A percentile compares a stretch with the other conserved stretches of the same genome.
phyloP scores from a whole-genome alignment of 352 stramenopile species.

The Phytopythium oedochilum region DNA sequence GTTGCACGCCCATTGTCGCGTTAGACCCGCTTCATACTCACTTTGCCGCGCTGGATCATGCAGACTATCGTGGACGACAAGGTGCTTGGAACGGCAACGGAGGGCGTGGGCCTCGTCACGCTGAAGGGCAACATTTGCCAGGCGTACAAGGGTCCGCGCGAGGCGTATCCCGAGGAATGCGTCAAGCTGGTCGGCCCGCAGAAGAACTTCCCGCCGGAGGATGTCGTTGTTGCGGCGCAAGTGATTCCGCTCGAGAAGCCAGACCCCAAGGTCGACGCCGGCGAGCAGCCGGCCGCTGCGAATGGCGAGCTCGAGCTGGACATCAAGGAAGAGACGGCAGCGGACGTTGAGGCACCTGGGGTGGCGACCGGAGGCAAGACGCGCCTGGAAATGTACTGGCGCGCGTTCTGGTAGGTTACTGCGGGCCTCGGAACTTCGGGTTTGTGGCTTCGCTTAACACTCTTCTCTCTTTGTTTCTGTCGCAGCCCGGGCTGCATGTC shows the following conservation, averaged over 20 bases:
- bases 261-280: slow-evolving; percentile 1
- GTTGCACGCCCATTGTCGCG: neutral
- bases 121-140: slow-evolving; percentile 56
- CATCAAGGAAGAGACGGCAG: slow-evolving; percentile 26
- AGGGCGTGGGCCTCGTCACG: slow-evolving; percentile 56
- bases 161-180: slow-evolving; percentile 57
- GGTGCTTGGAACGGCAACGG: slow-evolving; percentile 48
- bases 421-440: neutral
- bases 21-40: neutral
- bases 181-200: slow-evolving; percentile 48
- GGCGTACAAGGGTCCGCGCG: slow-evolving; percentile 60
- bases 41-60: slow-evolving; percentile 1
- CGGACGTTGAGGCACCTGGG: slow-evolving; percentile 9
- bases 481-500: slow-evolving; percentile 62
- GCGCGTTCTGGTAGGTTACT: slow-evolving; percentile 68
- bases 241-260: slow-evolving; percentile 1
- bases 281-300: slow-evolving; percentile 2
- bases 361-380: slow-evolving; percentile 31
- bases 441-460: neutral
- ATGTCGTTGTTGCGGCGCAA: slow-evolving; percentile 11
- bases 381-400: slow-evolving; percentile 71
- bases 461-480: neutral
- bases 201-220: slow-evolving; percentile 41
- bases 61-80: slow-evolving; percentile 60
- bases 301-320: slow-evolving; percentile 27